These are phyloP conservation scores for Bjerkandera adusta DNA, from an alignment of 1,284 basidiomycete species.

Conservation along the genomic window DNA sequence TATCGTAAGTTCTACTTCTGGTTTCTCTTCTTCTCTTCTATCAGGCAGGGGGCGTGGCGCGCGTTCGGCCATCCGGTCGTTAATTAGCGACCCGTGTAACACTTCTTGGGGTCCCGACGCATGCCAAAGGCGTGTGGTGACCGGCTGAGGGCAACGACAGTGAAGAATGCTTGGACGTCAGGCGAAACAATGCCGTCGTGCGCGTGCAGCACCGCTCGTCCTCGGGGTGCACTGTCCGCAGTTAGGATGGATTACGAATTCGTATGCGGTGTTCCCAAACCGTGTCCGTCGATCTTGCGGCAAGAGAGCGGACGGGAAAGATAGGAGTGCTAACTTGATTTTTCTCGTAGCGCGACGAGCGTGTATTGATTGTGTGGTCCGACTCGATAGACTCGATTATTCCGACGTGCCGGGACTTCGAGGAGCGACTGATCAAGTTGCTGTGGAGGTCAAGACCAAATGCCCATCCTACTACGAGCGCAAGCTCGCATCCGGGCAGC, in stretches of 20 bases:
- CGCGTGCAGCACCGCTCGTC: too few relatives aligned
- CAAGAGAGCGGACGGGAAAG: too few relatives aligned
- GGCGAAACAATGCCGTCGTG: too few relatives aligned
- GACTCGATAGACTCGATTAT: slow-evolving; percentile 73
- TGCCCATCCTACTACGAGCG: slow-evolving; percentile 23
- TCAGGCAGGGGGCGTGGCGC: background rate
- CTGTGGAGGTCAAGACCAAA: slow-evolving; percentile 53
- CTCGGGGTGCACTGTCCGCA: too few relatives aligned
- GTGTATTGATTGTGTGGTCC: slow-evolving; percentile 76
- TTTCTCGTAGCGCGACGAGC: slow-evolving; percentile 60
- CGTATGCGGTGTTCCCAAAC: too few relatives aligned
- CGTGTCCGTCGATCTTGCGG: too few relatives aligned
- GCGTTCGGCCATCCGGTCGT: background rate
- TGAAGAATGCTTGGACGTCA: too few relatives aligned
- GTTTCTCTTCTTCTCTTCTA: background rate
- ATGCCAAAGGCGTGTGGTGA: background rate
- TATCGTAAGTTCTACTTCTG: slow-evolving; percentile 47
- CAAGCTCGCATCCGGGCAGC: slow-evolving; percentile 27
- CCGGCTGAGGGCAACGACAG: too few relatives aligned
- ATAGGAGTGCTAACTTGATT: background rate
- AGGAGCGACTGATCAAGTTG: slow-evolving; percentile 77
- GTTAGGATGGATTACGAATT: too few relatives aligned
- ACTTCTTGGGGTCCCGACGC: slow-evolving; percentile 1
- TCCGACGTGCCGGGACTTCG: slow-evolving; percentile 70
- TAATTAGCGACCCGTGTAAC: background rate